Percentiles rank a stretch among this genome's conserved stretches.
These are phyloP conservation scores for Paramyrothecium sp. DNA, from an alignment of 2,329 filamentous ascomycete genomes.

Conservation along the genomic window DNA sequence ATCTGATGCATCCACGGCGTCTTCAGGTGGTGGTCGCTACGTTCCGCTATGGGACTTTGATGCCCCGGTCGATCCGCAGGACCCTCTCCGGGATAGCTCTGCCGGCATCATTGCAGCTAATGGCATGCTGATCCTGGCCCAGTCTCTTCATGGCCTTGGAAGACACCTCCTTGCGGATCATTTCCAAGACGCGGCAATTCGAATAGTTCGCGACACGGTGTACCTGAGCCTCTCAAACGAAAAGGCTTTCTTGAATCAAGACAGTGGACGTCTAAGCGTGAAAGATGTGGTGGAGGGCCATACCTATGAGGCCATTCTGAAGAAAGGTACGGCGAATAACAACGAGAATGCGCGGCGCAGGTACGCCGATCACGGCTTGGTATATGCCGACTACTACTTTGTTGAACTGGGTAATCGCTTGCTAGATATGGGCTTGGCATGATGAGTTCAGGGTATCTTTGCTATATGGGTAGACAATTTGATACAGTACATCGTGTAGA, in stretches of 20 bases:
- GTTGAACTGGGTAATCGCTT: conserved; percentile 43
- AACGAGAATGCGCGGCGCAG: conserved; percentile 19
- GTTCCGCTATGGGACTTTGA: conserved; percentile 40
- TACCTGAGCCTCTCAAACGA: background rate
- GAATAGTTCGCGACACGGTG: background rate
- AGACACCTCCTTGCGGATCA: conserved; percentile 14
- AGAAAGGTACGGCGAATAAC: conserved; percentile 25
- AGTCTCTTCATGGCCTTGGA: conserved; percentile 17
- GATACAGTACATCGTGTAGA: too few relatives aligned
- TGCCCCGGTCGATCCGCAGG: conserved; percentile 26
- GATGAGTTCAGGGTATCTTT: background rate
- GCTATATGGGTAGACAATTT: too few relatives aligned
- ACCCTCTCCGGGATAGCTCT: conserved; percentile 26
- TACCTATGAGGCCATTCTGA: conserved; percentile 9
- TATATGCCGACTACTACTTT: conserved; percentile 46
- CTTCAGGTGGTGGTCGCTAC: conserved; percentile 13
- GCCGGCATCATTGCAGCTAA: conserved; percentile 31
- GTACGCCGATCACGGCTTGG: conserved; percentile 33
- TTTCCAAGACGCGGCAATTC: background rate
- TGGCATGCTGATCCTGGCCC: conserved; percentile 28
- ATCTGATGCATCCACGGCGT: too few relatives aligned
- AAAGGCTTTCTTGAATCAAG: background rate
- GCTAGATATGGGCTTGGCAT: conserved; percentile 27
- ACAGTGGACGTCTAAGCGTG: background rate
- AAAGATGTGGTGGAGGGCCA: background rate